Percentiles rank a stretch among this genome's conserved stretches.
Evolutionary conservation across 1,284 basidiomycete genomes (phyloP).

Genomic region (Hemileia vastatrix): DNA sequence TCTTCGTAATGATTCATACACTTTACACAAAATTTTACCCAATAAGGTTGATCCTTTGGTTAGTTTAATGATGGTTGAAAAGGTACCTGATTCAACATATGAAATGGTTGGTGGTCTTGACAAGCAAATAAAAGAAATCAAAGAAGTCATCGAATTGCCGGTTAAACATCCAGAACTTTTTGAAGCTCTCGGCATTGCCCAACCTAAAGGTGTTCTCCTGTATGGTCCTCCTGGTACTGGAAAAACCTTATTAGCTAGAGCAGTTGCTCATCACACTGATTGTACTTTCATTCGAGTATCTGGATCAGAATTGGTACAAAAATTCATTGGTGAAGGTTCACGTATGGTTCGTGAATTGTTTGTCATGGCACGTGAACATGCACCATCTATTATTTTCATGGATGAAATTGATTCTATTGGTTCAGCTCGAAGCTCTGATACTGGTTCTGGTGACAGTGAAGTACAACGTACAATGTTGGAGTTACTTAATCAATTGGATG

Average conservation of each 20-base stretch:
- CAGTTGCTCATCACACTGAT: slow-evolving; percentile 93
- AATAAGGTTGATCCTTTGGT: slow-evolving; percentile 91
- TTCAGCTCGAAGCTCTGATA: slow-evolving; percentile 98
- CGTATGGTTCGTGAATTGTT: slow-evolving; percentile 99
- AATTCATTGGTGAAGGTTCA: slow-evolving; percentile 97
- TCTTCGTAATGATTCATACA: slow-evolving; percentile 88
- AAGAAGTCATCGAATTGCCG: slow-evolving; percentile 97
- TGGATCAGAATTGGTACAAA: slow-evolving; percentile 97
- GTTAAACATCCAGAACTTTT: slow-evolving; percentile 76
- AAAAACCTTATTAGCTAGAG: slow-evolving; percentile 99
- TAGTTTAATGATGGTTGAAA: slow-evolving; percentile 99
- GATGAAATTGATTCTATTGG: slow-evolving; percentile 99
- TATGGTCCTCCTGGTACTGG: slow-evolving; percentile 96
- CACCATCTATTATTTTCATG: slow-evolving; percentile 98
- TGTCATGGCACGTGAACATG: slow-evolving; percentile 89
- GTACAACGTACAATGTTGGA: slow-evolving; percentile 99
- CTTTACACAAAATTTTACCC: slow-evolving; percentile 84
- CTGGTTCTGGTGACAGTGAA: slow-evolving; percentile 94
- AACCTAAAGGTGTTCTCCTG: slow-evolving; percentile 82
- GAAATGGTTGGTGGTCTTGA: slow-evolving; percentile 84
- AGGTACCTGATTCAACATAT: slow-evolving; percentile 44
- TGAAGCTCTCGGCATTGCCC: slow-evolving; percentile 99
- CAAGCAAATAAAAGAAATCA: slow-evolving; percentile 95
- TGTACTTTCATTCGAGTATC: slow-evolving; percentile 97
- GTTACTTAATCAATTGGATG: slow-evolving; percentile 98